Evolutionary conservation across 2,329 filamentous ascomycete species (phyloP).

Genomic region (Myrmaecium sp.): DNA sequence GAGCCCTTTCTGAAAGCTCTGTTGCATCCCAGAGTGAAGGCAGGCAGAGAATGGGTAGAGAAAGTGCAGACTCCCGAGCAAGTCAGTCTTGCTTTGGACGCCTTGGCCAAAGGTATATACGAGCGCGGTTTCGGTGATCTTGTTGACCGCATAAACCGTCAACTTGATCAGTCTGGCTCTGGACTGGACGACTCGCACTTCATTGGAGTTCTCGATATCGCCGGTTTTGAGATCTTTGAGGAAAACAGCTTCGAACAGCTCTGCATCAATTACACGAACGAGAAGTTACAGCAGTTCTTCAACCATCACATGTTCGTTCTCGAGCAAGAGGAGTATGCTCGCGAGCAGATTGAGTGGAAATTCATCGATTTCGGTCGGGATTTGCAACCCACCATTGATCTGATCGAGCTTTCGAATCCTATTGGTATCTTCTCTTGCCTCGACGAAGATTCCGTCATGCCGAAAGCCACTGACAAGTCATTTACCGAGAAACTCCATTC

Average conservation of each 20-base stretch:
- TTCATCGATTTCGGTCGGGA: slow-evolving; percentile 98
- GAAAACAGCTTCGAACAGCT: slow-evolving; percentile 98
- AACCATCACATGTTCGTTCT: slow-evolving; percentile 99
- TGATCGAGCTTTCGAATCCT: slow-evolving; percentile 89
- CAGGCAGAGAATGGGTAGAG: slow-evolving; percentile 93
- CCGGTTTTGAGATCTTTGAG: slow-evolving; percentile 97
- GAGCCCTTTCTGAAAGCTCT: slow-evolving; percentile 80
- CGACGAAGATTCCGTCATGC: slow-evolving; percentile 97
- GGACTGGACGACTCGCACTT: slow-evolving; percentile 81
- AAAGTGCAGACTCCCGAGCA: slow-evolving; percentile 97
- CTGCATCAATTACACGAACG: slow-evolving; percentile 99
- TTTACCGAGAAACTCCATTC: slow-evolving; percentile 97
- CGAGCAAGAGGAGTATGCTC: slow-evolving; percentile 93
- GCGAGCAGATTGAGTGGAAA: slow-evolving; percentile 98
- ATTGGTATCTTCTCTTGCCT: slow-evolving; percentile 98
- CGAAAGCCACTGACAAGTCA: slow-evolving; percentile 89
- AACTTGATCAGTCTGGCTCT: slow-evolving; percentile 72
- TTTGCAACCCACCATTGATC: slow-evolving; percentile 88
- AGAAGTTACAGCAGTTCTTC: slow-evolving; percentile 98
- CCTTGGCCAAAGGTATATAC: slow-evolving; percentile 91
- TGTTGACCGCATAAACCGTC: slow-evolving; percentile 77
- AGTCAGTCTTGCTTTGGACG: slow-evolving; percentile 76
- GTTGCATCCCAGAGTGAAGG: slow-evolving; percentile 85
- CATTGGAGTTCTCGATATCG: slow-evolving; percentile 96
- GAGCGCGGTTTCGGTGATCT: slow-evolving; percentile 90